A percentile compares a stretch with the other conserved stretches of the same genome.
Conservation (phyloP, 164 flowering plant genomes). For the Piper longum region DNA sequence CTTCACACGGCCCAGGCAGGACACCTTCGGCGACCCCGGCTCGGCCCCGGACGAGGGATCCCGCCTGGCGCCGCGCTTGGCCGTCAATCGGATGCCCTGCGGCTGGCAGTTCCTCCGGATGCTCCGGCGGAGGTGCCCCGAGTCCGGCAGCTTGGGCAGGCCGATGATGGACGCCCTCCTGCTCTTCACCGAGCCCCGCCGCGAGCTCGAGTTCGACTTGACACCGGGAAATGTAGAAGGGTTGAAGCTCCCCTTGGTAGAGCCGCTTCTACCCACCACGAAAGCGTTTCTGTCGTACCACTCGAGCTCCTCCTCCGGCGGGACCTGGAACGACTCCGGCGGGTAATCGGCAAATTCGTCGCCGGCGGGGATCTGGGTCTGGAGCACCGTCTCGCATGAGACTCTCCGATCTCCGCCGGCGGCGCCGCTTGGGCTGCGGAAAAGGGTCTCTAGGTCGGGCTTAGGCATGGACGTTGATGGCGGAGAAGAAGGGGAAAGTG, state of each 20-base stretch:
- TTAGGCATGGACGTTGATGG: constrained; percentile 6
- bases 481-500: neutral
- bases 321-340: constrained; percentile 15
- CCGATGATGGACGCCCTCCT: constrained; percentile 49
- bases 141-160: constrained; percentile 45
- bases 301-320: constrained; percentile 14
- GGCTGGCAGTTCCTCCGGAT: constrained; percentile 17
- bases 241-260: constrained; percentile 8
- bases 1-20: constrained; percentile 71
- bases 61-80: constrained; percentile 28
- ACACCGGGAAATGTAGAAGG: constrained; percentile 2
- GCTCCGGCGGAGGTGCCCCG: constrained; percentile 17
- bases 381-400: constrained; percentile 11
- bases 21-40: constrained; percentile 76
- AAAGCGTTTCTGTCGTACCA: constrained; percentile 18
- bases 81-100: constrained; percentile 22
- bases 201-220: constrained; percentile 27
- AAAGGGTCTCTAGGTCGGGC: constrained; percentile 12
- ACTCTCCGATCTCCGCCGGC: constrained; percentile 10
- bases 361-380: neutral
- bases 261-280: constrained; percentile 12
- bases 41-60: constrained; percentile 19
- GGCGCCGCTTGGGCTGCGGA: constrained; percentile 3
- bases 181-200: constrained; percentile 26
- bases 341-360: constrained; percentile 9